A percentile compares a stretch with the other conserved stretches of the same genome.
phyloP scores from a whole-genome alignment of 169 alveolate genomes.

The Plasmodium inui region DNA sequence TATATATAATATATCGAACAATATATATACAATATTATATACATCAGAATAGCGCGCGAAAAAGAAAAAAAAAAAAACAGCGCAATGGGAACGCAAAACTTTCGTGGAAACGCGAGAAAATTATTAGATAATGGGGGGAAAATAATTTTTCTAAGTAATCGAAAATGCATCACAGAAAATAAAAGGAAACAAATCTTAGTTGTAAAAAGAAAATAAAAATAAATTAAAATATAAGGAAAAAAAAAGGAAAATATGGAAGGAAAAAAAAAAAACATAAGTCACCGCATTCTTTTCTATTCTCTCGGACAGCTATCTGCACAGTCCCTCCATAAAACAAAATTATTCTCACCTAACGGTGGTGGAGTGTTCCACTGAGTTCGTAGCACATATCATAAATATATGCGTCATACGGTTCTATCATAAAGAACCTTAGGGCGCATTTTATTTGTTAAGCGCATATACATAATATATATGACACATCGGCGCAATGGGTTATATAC shows the following conservation, averaged over 20 bases:
- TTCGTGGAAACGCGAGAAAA: background rate
- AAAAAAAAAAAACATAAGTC: background rate
- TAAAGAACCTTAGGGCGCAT: background rate
- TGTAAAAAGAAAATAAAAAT: background rate
- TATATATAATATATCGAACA: background rate
- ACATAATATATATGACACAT: background rate
- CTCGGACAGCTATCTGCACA: background rate
- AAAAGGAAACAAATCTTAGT: too few species aligned
- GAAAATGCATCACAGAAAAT: background rate
- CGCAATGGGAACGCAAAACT: background rate
- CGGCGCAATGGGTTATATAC: background rate
- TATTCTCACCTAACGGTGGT: background rate
- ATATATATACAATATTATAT: background rate
- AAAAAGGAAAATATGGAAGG: background rate
- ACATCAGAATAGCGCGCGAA: background rate
- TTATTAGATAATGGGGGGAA: background rate
- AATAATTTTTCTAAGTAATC: background rate
- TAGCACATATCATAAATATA: background rate
- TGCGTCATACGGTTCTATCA: background rate
- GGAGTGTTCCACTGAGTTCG: background rate
- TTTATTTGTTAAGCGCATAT: background rate
- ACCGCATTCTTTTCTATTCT: background rate
- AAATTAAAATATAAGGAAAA: background rate
- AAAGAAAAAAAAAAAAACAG: background rate
- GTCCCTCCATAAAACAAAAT: background rate